Percentiles rank a stretch among this genome's conserved stretches.
Conservation (phyloP, 805 yeast genomes). For the Wickerhamiella siamensis region DNA sequence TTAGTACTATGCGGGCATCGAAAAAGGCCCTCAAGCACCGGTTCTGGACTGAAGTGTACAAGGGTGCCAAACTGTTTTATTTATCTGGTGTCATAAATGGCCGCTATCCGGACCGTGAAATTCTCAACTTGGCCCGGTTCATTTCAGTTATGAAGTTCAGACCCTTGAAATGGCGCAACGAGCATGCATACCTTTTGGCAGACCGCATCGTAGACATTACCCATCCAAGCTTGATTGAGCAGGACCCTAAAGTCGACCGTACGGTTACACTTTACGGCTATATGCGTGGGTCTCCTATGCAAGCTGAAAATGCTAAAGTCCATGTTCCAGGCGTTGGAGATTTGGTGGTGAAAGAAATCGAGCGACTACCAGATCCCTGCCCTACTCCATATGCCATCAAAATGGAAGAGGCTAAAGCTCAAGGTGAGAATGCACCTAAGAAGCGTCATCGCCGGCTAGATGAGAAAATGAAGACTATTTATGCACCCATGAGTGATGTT, state of each 20-base stretch:
- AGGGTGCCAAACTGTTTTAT: conserved; percentile 92
- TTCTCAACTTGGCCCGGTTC: conserved; percentile 78
- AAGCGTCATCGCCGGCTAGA: conserved; percentile 77
- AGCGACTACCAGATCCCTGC: conserved; percentile 94
- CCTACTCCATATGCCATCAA: conserved; percentile 93
- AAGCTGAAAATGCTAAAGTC: conserved; percentile 51
- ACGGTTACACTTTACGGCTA: conserved; percentile 88
- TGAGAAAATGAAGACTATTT: conserved; percentile 83
- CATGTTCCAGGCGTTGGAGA: conserved; percentile 97
- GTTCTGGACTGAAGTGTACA: conserved; percentile 98
- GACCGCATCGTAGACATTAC: conserved; percentile 91
- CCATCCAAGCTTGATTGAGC: conserved; percentile 70
- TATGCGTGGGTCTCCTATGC: conserved; percentile 82
- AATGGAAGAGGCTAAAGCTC: conserved; percentile 61
- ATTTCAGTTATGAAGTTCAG: conserved; percentile 95
- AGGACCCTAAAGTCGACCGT: conserved; percentile 72
- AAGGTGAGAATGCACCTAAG: conserved; percentile 31
- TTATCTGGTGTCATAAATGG: conserved; percentile 93
- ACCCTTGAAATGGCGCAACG: conserved; percentile 98
- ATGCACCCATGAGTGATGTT: conserved; percentile 99
- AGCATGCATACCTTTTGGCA: conserved; percentile 85
- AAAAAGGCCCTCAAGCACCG: conserved; percentile 85
- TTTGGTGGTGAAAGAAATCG: conserved; percentile 55
- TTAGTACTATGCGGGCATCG: conserved; percentile 75
- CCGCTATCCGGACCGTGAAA: conserved; percentile 93